A percentile compares a stretch with the other conserved stretches of the same genome.
phyloP scores from a whole-genome alignment of 2,329 filamentous ascomycete species.

The Phaeosphaeria sp. region DNA sequence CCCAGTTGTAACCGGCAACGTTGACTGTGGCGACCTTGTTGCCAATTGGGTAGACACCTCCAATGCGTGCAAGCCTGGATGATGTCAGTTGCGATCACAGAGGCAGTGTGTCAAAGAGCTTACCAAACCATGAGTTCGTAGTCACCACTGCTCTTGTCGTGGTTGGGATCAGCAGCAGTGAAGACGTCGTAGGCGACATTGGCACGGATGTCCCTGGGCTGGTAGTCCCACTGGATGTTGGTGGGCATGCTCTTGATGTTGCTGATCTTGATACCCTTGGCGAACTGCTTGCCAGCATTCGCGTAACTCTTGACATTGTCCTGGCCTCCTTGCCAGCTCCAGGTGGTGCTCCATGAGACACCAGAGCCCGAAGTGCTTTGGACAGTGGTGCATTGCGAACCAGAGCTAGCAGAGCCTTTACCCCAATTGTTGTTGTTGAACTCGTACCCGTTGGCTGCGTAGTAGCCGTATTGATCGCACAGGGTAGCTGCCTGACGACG shows the following conservation, averaged over 20 bases:
- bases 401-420: constrained; percentile 14
- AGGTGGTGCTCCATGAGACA: constrained; percentile 23
- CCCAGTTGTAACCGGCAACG: constrained; percentile 61
- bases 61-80: constrained; percentile 22
- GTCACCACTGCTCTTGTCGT: constrained; percentile 31
- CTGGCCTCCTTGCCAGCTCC: constrained; percentile 26
- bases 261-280: constrained; percentile 19
- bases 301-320: constrained; percentile 35
- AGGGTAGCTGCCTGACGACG: constrained; percentile 16
- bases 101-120: not conserved
- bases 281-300: constrained; percentile 25
- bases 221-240: constrained; percentile 27
- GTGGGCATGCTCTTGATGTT: constrained; percentile 29
- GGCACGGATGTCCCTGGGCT: constrained; percentile 17
- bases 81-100: not conserved
- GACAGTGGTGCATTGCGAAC: constrained; percentile 28
- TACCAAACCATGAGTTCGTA: constrained; percentile 37
- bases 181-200: constrained; percentile 39
- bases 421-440: constrained; percentile 37
- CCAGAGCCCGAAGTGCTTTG: constrained; percentile 19
- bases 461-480: constrained; percentile 28
- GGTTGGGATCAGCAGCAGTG: constrained; percentile 27
- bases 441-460: constrained; percentile 27
- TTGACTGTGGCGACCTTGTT: constrained; percentile 36
- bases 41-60: constrained; percentile 25